Conservation (phyloP, 441 rosid species). For the Hypseocharis bilobata region DNA sequence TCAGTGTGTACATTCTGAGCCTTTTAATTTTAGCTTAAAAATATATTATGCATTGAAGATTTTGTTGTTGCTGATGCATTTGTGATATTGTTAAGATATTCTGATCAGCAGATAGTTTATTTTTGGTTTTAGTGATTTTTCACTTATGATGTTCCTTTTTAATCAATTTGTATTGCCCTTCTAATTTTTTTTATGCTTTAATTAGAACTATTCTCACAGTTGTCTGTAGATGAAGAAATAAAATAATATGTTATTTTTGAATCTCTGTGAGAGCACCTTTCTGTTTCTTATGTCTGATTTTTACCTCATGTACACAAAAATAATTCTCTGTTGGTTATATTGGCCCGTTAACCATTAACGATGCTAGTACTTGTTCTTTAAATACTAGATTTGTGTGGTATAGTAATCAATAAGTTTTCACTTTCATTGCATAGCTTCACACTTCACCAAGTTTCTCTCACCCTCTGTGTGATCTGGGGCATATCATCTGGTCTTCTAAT, state of each 20-base stretch:
- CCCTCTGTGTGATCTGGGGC: neutral
- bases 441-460: neutral
- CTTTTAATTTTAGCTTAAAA: slow-evolving; percentile 12
- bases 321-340: neutral
- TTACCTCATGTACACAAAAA: neutral
- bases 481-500: slow-evolving; percentile 22
- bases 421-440: neutral
- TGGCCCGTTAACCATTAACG: neutral
- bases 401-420: neutral
- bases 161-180: neutral
- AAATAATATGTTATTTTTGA: neutral
- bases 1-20: slow-evolving; percentile 33
- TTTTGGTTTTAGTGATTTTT: neutral
- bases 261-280: neutral
- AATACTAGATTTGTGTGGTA: neutral
- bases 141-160: neutral
- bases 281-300: neutral
- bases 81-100: neutral
- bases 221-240: neutral
- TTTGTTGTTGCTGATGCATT: neutral
- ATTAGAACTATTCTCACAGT: neutral
- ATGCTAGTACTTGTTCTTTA: neutral
- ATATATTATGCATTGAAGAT: neutral
- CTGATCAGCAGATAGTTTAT: neutral
- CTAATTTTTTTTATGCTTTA: neutral